Percentiles rank a stretch among this genome's conserved stretches.
Conservation (phyloP, 225 moss, liverwort and hornwort species). For the Ulota crispa region DNA sequence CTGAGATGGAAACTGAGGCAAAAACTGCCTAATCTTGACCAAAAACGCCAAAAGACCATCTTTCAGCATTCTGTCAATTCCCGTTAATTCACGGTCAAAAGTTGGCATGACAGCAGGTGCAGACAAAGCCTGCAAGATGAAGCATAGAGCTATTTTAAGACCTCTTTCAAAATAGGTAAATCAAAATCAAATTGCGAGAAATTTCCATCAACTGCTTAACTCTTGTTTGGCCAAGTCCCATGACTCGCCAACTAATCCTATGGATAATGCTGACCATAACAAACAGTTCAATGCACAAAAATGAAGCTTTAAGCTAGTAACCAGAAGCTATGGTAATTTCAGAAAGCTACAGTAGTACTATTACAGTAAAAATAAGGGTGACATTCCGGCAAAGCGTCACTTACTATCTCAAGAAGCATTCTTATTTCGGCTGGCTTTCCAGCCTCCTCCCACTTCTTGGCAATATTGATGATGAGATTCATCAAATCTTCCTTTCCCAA, state of each 20-base stretch:
- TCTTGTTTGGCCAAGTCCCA: too few relatives aligned
- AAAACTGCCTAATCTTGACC: conserved; percentile 64
- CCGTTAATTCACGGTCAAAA: conserved; percentile 39
- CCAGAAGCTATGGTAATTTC: neutral
- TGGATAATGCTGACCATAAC: neutral
- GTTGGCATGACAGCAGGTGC: neutral
- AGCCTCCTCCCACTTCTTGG: conserved; percentile 37
- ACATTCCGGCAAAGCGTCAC: neutral
- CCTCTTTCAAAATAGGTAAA: neutral
- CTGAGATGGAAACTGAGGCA: conserved; percentile 75
- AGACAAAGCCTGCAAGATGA: conserved; percentile 29
- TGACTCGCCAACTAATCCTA: too few relatives aligned
- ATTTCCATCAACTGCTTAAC: too few relatives aligned
- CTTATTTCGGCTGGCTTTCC: conserved; percentile 32
- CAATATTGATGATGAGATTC: conserved; percentile 32
- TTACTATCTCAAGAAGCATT: conserved; percentile 38
- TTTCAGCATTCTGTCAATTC: conserved; percentile 74
- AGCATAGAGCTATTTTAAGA: neutral
- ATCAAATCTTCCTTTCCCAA: conserved; percentile 47
- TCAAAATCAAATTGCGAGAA: neutral
- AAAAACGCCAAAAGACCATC: conserved; percentile 86
- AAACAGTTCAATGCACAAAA: neutral
- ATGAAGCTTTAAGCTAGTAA: neutral
- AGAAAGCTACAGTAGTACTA: neutral
- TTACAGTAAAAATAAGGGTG: neutral